Conservation (phyloP, 345 rosid species). For the Linum lewisii region DNA sequence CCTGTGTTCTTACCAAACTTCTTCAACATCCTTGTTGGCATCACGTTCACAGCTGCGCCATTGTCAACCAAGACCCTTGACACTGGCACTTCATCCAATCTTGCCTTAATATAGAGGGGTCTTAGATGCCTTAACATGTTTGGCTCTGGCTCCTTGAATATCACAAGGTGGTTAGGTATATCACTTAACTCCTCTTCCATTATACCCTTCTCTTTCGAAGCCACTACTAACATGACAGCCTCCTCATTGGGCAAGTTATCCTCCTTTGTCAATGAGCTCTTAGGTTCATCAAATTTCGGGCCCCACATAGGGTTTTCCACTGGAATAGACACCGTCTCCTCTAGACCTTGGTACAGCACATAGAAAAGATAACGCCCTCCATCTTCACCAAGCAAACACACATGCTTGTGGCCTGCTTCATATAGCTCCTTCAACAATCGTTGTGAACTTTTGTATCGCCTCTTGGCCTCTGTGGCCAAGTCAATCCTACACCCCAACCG, state of each 20-base stretch:
- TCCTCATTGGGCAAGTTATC: background rate
- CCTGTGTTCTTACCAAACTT: background rate
- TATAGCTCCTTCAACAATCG: background rate
- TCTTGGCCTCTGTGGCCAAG: background rate
- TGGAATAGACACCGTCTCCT: no score
- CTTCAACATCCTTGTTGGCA: background rate
- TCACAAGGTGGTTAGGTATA: background rate
- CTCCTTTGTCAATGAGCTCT: background rate
- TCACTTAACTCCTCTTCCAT: background rate
- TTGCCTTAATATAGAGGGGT: background rate
- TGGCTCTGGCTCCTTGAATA: background rate
- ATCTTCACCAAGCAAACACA: background rate
- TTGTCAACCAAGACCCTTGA: background rate
- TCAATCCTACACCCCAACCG: background rate
- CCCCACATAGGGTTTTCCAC: background rate
- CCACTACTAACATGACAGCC: background rate
- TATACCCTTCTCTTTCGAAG: background rate
- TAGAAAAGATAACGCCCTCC: background rate
- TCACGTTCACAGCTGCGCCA: slow-evolving; percentile 1
- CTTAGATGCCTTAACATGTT: background rate
- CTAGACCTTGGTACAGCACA: no score
- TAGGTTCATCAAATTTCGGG: background rate
- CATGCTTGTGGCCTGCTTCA: background rate
- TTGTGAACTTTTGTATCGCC: background rate
- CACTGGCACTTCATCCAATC: background rate